A percentile compares a stretch with the other conserved stretches of the same genome.
Evolutionary conservation across 306 rosid species (phyloP).

Genomic region (Spatholobus suberectus): DNA sequence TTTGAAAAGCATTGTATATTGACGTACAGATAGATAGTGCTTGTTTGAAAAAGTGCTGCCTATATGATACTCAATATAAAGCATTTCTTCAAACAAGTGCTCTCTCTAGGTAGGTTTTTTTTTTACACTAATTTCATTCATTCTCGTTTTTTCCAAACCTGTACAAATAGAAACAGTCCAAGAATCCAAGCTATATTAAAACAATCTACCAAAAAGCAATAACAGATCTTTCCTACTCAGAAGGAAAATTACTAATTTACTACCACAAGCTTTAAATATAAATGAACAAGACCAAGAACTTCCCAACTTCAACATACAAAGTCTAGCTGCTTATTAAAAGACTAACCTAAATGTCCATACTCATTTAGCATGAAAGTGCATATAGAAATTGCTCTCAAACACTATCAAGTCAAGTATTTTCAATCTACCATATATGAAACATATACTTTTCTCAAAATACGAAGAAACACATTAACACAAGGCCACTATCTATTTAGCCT

Average conservation of each 20-base stretch:
- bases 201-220: no score
- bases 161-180: no score
- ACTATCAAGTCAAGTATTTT: background rate
- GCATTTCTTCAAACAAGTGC: no score
- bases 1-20: no score
- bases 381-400: background rate
- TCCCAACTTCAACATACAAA: background rate
- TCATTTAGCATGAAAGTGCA: background rate
- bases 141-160: no score
- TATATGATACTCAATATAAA: no score
- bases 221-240: no score
- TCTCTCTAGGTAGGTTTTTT: no score
- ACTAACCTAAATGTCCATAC: background rate
- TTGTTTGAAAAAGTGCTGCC: no score
- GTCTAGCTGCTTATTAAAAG: background rate
- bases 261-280: background rate
- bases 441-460: background rate
- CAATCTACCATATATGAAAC: background rate
- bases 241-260: constrained; percentile 6
- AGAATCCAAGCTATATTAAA: no score
- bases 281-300: background rate
- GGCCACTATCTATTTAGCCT: background rate
- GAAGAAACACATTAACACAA: background rate
- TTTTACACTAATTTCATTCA: no score
- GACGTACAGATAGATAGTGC: no score